Conservation (phyloP, 2,329 filamentous ascomycete genomes). For the Hymenoscyphus repandus region DNA sequence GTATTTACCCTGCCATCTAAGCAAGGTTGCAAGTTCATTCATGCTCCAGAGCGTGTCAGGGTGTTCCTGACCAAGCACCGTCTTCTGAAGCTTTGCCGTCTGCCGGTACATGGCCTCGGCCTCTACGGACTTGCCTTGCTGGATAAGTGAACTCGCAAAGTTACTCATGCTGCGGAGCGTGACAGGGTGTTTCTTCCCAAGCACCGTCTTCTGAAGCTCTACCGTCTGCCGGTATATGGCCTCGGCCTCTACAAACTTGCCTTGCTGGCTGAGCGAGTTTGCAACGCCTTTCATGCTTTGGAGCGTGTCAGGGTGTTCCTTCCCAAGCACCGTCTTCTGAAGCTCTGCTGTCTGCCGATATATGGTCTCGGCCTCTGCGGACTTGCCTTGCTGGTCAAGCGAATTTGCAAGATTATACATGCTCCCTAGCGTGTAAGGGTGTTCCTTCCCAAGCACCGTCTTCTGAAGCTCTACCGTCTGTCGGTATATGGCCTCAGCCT, state of each 20-base stretch:
- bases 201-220: constrained; percentile 11
- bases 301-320: constrained; percentile 15
- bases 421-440: constrained; percentile 11
- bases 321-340: constrained; percentile 7
- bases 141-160: constrained; percentile 16
- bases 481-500: neutral
- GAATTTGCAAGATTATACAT: constrained; percentile 11
- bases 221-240: constrained; percentile 17
- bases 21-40: neutral
- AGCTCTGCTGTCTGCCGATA: neutral
- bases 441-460: constrained; percentile 10
- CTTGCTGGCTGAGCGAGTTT: constrained; percentile 7
- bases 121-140: constrained; percentile 25
- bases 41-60: neutral
- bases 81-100: neutral
- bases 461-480: neutral
- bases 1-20: neutral
- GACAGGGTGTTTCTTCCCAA: constrained; percentile 20
- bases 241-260: constrained; percentile 23
- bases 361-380: neutral
- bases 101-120: constrained; percentile 26
- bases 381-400: neutral
- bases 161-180: constrained; percentile 21
- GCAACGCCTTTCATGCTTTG: constrained; percentile 19
- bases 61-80: neutral